Evolutionary conservation across 2,329 filamentous ascomycete genomes (phyloP).

Genomic region (Penicillium capsulatum): DNA sequence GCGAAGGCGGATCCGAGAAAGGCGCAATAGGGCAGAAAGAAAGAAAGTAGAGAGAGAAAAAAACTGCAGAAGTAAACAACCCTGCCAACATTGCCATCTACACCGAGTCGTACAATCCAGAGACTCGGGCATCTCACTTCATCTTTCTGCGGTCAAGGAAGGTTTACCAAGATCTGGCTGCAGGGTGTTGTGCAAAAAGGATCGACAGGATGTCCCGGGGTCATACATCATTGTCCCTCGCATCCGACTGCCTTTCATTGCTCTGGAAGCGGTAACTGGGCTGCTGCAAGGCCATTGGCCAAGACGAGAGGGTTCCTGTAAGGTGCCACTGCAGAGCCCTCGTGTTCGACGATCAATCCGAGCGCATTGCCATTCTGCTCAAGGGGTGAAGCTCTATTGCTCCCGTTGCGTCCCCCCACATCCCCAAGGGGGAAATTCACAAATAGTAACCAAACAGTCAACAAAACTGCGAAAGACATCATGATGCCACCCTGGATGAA

Average conservation of each 20-base stretch:
- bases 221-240: slow-evolving; percentile 15
- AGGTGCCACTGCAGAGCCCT: slow-evolving; percentile 15
- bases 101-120: slow-evolving; percentile 5
- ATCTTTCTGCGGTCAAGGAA: slow-evolving; percentile 18
- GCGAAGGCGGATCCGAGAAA: no score
- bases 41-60: background rate
- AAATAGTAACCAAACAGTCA: background rate
- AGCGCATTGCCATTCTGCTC: slow-evolving; percentile 3
- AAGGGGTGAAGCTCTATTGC: slow-evolving; percentile 18
- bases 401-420: slow-evolving; percentile 18
- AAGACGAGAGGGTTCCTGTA: slow-evolving; percentile 7
- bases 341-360: slow-evolving; percentile 16
- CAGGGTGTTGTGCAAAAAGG: slow-evolving; percentile 10
- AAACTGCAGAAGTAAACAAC: slow-evolving; percentile 1
- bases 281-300: no score
- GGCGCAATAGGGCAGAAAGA: background rate
- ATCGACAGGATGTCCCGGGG: background rate
- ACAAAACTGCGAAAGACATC: background rate
- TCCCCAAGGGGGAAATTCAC: slow-evolving; percentile 17
- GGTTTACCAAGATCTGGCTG: slow-evolving; percentile 4
- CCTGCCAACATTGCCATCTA: slow-evolving; percentile 4
- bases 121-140: slow-evolving; percentile 10
- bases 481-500: no score
- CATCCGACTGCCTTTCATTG: slow-evolving; percentile 12
- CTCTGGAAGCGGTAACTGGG: slow-evolving; percentile 4